phyloP scores from a whole-genome alignment of 257 asterid genomes.

The Solanum corneliomulleri region DNA sequence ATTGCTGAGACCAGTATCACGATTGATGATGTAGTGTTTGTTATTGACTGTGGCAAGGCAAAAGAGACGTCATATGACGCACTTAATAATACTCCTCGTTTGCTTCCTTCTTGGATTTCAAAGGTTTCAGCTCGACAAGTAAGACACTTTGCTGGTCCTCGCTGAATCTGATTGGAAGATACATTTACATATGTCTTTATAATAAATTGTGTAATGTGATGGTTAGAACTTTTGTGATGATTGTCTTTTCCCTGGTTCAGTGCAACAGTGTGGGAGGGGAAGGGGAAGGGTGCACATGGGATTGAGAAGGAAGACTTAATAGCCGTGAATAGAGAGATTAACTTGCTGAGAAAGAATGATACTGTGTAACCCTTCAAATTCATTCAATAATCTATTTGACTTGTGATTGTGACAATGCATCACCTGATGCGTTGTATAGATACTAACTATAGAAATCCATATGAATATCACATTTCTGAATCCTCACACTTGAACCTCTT shows the following conservation, averaged over 20 bases:
- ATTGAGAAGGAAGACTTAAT: neutral
- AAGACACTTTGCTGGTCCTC: constrained; percentile 9
- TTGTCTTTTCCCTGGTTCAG: neutral
- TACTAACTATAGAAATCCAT: neutral
- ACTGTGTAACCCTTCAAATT: neutral
- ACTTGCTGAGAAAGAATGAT: neutral
- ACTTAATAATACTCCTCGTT: constrained; percentile 87
- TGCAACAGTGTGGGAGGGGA: neutral
- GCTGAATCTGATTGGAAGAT: neutral
- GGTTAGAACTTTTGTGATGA: neutral
- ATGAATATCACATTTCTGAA: neutral
- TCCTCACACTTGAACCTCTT: neutral
- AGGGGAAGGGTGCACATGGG: neutral
- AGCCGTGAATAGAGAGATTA: neutral
- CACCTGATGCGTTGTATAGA: neutral
- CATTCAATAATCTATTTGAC: neutral
- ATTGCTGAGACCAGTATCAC: constrained; percentile 98
- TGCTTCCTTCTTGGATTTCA: constrained; percentile 94
- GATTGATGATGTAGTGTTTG: constrained; percentile 74
- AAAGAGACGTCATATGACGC: constrained; percentile 95
- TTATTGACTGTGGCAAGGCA: constrained; percentile 91
- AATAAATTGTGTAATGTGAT: neutral
- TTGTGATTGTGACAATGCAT: neutral
- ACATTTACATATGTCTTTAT: neutral
- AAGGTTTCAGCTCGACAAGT: constrained; percentile 92